These are phyloP conservation scores for Histomonas meleagridis DNA, from an alignment of 208 protist species.

Conservation along the genomic window DNA sequence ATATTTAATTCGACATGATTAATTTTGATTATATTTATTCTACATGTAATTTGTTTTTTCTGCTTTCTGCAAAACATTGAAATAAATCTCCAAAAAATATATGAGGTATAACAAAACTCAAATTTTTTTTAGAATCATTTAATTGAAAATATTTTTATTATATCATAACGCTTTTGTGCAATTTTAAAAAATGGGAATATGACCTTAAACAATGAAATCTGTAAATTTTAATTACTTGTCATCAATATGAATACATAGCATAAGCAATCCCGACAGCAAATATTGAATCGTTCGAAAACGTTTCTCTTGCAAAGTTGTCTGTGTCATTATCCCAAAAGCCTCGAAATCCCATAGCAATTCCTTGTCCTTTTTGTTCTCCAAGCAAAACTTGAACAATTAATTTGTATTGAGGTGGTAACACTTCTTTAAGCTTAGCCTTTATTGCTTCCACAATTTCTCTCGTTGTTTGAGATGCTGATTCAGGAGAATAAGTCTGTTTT, in stretches of 20 bases:
- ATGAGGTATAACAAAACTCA: no score
- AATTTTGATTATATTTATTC: no score
- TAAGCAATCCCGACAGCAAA: constrained; percentile 42
- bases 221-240: no score
- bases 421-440: constrained; percentile 27
- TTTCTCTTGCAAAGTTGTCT: constrained; percentile 38
- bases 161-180: no score
- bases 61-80: no score
- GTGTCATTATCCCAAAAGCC: constrained; percentile 44
- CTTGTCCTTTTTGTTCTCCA: constrained; percentile 41
- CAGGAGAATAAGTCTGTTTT: constrained; percentile 8
- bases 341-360: constrained; percentile 41
- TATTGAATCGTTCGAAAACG: constrained; percentile 41
- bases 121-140: no score
- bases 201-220: no score
- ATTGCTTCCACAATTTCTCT: neutral
- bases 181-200: no score
- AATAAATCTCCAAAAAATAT: no score
- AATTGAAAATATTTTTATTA: no score
- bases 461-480: neutral
- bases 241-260: constrained; percentile 39
- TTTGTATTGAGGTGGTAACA: constrained; percentile 39
- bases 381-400: constrained; percentile 43
- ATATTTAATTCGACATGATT: no score
- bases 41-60: no score